Base-by-base conservation (phyloP, 2,329 filamentous ascomycete genomes). In the Trichoderma hamatum region DNA sequence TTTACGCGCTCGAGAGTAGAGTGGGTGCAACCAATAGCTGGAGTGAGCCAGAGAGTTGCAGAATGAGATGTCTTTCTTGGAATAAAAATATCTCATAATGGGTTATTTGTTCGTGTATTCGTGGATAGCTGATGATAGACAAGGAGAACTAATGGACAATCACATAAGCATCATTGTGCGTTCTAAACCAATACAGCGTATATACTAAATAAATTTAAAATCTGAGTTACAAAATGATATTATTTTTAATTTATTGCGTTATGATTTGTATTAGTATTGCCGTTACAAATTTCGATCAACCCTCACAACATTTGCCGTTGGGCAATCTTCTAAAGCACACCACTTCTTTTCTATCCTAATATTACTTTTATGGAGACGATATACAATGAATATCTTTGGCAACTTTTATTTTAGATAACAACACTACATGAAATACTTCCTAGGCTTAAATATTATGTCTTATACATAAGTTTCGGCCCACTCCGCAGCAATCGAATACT, bases 1-100 rank as follows among this genome's bases (percentile, higher is more conserved):
- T 64, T 64, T 28, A 64, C 39, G 0, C 61, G 61, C 21, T 64
- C 61, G 10, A 54, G 61, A 16, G 30, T 64, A 7, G 61, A 52
- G 1, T 64, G 61, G 61, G 30, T 64, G 9, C 46, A 21, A 16
- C 32, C 61, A 28, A 28, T 64, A n/a, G 14, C 21, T 28, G 46
- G 30, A 3, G 61, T 49, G n/a, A 36, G 19, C 10, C 61, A 64
- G 24, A 54, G 21, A 24, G 21, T 16, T 19, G 24, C 21, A 28
- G 51, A 28, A 3, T 54, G 24, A 54, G 3, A 1, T 24, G n/a
- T 49, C 21, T 11, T 49, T 49, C n/a, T 5, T 10, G 5, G 2
- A 21, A 21, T 3, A 14, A 19, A 19, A 14, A 39, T 39, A 16
- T 14, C 16, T 3, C 19, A 16, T 3, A 39, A 19, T 39, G 14